phyloP scores from a whole-genome alignment of 75 land plant species.

The Cryptomeria japonica region DNA sequence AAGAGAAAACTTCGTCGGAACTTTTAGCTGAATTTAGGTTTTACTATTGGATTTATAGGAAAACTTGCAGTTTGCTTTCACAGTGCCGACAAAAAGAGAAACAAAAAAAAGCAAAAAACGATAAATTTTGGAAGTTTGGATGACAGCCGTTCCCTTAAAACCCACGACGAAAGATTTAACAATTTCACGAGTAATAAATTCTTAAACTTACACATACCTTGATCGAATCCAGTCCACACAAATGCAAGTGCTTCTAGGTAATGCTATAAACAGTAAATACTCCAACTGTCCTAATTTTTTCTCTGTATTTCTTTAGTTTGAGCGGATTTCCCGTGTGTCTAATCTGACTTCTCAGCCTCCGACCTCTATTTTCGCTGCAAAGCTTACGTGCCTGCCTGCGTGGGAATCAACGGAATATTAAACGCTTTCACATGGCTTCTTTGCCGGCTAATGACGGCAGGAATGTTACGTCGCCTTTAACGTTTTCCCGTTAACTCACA shows the following conservation, averaged over 20 bases:
- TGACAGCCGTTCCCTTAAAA: neutral
- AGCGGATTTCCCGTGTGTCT: neutral
- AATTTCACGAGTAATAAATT: neutral
- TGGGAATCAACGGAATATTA: neutral
- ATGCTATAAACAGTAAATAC: neutral
- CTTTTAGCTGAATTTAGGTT: neutral
- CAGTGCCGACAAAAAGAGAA: neutral
- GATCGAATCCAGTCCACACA: neutral
- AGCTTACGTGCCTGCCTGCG: neutral
- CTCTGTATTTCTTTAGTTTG: neutral
- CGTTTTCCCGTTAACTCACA: no score
- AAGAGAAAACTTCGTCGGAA: neutral
- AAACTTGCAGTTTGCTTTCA: neutral
- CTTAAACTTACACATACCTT: neutral
- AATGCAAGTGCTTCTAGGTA: neutral
- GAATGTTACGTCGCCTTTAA: neutral
- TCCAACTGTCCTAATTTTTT: neutral
- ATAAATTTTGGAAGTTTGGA: neutral
- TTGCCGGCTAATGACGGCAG: neutral
- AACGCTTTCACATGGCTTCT: neutral
- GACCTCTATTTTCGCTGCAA: neutral
- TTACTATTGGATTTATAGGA: neutral
- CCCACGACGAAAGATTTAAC: neutral
- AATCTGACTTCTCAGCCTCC: neutral
- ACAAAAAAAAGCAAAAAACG: neutral